phyloP scores from a whole-genome alignment of 495 filamentous ascomycete species.

The Penicillium roqueforti region DNA sequence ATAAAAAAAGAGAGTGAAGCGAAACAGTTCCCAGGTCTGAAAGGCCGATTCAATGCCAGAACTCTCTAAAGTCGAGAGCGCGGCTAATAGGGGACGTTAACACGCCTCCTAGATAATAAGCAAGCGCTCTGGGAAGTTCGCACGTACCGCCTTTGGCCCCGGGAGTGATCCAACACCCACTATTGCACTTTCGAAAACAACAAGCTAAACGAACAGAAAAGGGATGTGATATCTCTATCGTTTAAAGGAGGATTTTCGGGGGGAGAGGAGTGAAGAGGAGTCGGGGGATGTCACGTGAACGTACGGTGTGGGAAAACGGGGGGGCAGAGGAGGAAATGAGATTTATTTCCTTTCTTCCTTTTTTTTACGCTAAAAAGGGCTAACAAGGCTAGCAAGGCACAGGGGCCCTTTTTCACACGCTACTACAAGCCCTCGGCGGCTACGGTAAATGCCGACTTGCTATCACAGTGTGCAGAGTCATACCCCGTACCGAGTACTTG shows the following conservation, averaged over 20 bases:
- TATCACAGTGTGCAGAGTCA: not conserved
- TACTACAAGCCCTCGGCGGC: slow-evolving; percentile 17
- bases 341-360: slow-evolving; percentile 6
- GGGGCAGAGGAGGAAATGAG: not conserved
- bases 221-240: not conserved
- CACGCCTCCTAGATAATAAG: slow-evolving; percentile 39
- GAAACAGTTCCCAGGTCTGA: slow-evolving; percentile 1
- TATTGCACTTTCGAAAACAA: slow-evolving; percentile 6
- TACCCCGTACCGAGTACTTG: not conserved
- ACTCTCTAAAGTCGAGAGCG: slow-evolving; percentile 15
- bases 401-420: slow-evolving; percentile 7
- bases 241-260: not conserved
- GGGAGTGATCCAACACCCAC: slow-evolving; percentile 16
- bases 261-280: slow-evolving; percentile 23
- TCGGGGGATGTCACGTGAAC: slow-evolving; percentile 27
- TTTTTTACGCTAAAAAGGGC: slow-evolving; percentile 4
- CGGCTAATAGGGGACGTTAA: slow-evolving; percentile 25
- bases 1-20: slow-evolving; percentile 7
- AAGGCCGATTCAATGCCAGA: slow-evolving; percentile 6
- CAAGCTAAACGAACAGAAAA: slow-evolving; percentile 12
- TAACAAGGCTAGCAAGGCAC: slow-evolving; percentile 4
- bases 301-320: slow-evolving; percentile 12
- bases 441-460: slow-evolving; percentile 2
- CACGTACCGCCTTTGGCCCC: slow-evolving; percentile 29
- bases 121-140: slow-evolving; percentile 19